Evolutionary conservation across 192 early-diverging fungal genomes (phyloP), one percentile per base, ranked within the genome.

Genomic region (Paraglomus occultum): DNA sequence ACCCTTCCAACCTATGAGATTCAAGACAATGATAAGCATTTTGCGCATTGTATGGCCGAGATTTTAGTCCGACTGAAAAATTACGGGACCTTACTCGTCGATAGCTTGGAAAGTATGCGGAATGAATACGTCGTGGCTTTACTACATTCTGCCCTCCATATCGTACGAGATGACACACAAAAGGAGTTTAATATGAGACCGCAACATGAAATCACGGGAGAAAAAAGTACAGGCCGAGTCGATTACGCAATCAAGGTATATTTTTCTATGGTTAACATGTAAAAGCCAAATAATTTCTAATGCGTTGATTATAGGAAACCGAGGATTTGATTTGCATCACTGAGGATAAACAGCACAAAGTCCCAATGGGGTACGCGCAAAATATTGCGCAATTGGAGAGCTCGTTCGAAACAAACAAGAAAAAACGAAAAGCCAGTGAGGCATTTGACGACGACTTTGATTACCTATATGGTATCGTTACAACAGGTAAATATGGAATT

Each of bases 31-130:
- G 55, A 58, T 31, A 58, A 58, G 22, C 22, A 58, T 38, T 58
- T 58, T 31, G 55, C 20, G 31, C 31, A 58, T 8, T 58, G 55
- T 31, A 58, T 58, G 55, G 8, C 14, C 4, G 22, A 58, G 14
- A 58, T 58, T 58, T 57, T 57, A 20, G 11, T 57, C 54, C 11
- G 54, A 31, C 11, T 58, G 31, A 58, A 58, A 20, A 12, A 58
- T 58, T 58, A 58, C 55, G 55, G 55, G 55, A 40, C 58, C n/a
- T 60, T 60, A 40, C 12, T 40, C 43, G 58, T 60, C 31, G 58
- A 60, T 4, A 60, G 58, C 58, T 60, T 60, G 58, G 39, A 60
- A 60, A 60, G n/a, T n/a, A 64, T 64, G 62, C 45, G 3, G n/a
- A 64, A 64, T 49, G 62, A 64, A 20, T 64, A 64, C 12, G 45